Evolutionary conservation across 2,329 filamentous ascomycete genomes (phyloP).

Genomic region (Lasiodiplodia hormozganensis): DNA sequence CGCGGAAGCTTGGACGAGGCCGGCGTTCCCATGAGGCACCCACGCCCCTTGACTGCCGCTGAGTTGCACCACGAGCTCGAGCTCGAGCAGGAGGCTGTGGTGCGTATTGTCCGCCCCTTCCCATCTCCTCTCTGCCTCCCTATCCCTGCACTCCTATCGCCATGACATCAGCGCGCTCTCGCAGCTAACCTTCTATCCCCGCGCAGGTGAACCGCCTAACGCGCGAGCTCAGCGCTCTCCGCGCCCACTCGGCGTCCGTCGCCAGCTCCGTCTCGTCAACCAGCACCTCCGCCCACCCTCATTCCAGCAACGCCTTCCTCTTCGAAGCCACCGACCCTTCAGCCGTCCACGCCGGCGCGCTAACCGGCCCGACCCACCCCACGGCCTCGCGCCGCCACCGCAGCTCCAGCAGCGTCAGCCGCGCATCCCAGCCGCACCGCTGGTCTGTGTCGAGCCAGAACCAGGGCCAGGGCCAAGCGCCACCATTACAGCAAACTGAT

Average conservation of each 20-base stretch:
- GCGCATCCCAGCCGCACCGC: slow-evolving; percentile 38
- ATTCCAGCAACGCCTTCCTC: slow-evolving; percentile 40
- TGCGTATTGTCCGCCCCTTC: slow-evolving; percentile 52
- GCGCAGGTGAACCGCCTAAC: slow-evolving; percentile 87
- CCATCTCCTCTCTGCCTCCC: background rate
- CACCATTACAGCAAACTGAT: slow-evolving; percentile 2
- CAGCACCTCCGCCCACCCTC: slow-evolving; percentile 52
- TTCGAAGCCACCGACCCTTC: slow-evolving; percentile 55
- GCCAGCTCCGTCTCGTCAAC: slow-evolving; percentile 61
- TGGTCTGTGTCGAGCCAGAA: slow-evolving; percentile 44
- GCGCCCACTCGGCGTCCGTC: slow-evolving; percentile 69
- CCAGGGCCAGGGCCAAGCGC: slow-evolving; percentile 32
- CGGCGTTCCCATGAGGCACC: slow-evolving; percentile 79
- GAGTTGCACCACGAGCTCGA: slow-evolving; percentile 90
- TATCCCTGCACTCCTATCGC: background rate
- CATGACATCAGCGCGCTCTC: background rate
- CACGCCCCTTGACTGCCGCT: slow-evolving; percentile 83
- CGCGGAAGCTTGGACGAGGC: slow-evolving; percentile 40
- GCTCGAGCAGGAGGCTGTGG: slow-evolving; percentile 93
- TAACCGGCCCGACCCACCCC: slow-evolving; percentile 58
- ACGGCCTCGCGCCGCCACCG: slow-evolving; percentile 63
- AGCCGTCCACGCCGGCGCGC: slow-evolving; percentile 49
- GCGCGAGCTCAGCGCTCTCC: slow-evolving; percentile 84
- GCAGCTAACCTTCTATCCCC: background rate
- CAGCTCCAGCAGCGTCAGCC: slow-evolving; percentile 59